These are phyloP conservation scores for Globisporangium polare DNA, from an alignment of 352 stramenopile species.

Conservation along the genomic window DNA sequence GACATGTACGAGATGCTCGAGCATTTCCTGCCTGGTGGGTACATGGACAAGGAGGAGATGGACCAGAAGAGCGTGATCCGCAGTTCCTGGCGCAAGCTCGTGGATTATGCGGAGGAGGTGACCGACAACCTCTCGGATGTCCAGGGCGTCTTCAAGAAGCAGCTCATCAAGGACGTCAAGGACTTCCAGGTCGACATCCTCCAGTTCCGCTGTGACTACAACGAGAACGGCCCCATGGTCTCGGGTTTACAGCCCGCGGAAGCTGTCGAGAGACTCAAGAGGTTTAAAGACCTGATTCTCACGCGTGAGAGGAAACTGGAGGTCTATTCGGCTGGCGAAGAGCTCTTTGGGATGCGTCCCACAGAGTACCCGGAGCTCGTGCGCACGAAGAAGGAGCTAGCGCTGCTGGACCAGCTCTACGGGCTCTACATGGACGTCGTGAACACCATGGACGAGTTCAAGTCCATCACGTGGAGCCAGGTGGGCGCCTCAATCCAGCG, in stretches of 20 bases:
- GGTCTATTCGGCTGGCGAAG: conserved; percentile 83
- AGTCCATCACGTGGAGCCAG: conserved; percentile 55
- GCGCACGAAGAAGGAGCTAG: conserved; percentile 86
- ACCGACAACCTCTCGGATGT: conserved; percentile 82
- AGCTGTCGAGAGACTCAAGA: conserved; percentile 78
- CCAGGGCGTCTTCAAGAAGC: conserved; percentile 89
- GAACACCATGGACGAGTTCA: conserved; percentile 67
- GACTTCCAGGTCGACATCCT: conserved; percentile 72
- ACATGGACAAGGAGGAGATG: conserved; percentile 89
- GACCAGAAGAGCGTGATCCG: conserved; percentile 88
- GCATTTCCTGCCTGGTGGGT: conserved; percentile 78
- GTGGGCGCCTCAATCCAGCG: conserved; percentile 44
- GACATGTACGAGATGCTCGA: conserved; percentile 91
- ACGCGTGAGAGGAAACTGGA: conserved; percentile 83
- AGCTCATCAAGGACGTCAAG: conserved; percentile 86
- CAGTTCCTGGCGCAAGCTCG: conserved; percentile 80
- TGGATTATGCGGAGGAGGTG: conserved; percentile 87
- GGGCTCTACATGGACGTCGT: conserved; percentile 87
- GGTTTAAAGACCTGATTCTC: conserved; percentile 81
- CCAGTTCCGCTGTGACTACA: conserved; percentile 68
- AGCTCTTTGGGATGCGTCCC: conserved; percentile 85
- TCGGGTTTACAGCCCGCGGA: conserved; percentile 73
- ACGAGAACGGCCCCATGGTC: conserved; percentile 62
- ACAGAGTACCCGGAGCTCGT: conserved; percentile 79
- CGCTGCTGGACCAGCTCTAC: conserved; percentile 85